Percentiles rank a stretch among this genome's conserved stretches.
phyloP scores from a whole-genome alignment of 306 rosid genomes.

The Vigna hirtella region DNA sequence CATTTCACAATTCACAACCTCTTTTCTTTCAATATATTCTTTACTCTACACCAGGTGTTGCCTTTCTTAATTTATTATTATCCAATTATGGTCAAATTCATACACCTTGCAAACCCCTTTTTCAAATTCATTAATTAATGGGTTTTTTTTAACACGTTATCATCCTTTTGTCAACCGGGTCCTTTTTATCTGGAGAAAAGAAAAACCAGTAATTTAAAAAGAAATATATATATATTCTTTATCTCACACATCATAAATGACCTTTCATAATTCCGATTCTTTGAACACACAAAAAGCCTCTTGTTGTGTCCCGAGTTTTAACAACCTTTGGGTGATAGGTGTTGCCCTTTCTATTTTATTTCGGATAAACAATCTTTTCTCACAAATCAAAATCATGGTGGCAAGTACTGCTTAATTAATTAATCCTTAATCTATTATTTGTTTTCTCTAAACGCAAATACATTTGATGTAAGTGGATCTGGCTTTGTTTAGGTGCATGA shows the following conservation, averaged over 20 bases:
- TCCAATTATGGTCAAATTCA: slow-evolving; percentile 51
- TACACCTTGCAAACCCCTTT: background rate
- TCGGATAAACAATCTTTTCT: slow-evolving; percentile 40
- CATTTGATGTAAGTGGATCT: background rate
- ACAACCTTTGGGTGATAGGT: slow-evolving; percentile 6
- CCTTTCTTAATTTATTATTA: slow-evolving; percentile 19
- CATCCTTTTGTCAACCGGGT: slow-evolving; percentile 31
- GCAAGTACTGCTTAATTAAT: slow-evolving; percentile 10
- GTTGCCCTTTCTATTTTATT: slow-evolving; percentile 40
- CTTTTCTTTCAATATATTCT: background rate
- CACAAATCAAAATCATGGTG: slow-evolving; percentile 33
- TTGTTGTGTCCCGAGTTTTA: background rate
- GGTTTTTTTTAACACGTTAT: background rate
- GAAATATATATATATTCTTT: too few species aligned
- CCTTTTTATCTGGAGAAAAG: background rate
- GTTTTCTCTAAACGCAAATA: background rate
- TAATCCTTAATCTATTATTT: slow-evolving; percentile 1
- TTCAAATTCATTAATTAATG: background rate
- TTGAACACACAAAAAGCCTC: slow-evolving; percentile 34
- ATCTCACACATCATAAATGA: slow-evolving; percentile 1
- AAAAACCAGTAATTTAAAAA: too few species aligned
- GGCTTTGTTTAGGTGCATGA: background rate
- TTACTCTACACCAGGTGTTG: background rate
- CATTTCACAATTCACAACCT: slow-evolving; percentile 42
- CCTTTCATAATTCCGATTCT: slow-evolving; percentile 22